phyloP scores from a whole-genome alignment of 495 filamentous ascomycete species.

The Aspergillus mulundensis region DNA sequence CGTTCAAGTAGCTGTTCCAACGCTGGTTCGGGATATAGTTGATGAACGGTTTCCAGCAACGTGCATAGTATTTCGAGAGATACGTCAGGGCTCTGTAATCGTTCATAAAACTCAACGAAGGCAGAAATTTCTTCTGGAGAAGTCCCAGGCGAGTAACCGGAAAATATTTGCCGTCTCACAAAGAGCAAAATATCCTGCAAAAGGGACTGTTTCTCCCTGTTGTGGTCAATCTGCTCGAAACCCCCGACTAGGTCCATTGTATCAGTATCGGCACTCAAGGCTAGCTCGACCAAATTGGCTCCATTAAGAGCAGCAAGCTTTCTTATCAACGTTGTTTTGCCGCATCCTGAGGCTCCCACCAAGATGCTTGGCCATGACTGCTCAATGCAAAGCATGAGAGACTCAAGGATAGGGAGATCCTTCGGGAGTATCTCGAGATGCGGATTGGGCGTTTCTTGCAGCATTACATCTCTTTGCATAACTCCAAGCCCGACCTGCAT shows the following conservation, averaged over 20 bases:
- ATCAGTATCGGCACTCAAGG: constrained; percentile 89
- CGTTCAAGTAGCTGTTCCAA: constrained; percentile 33
- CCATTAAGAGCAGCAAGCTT: constrained; percentile 76
- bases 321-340: constrained; percentile 75
- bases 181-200: constrained; percentile 50
- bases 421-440: constrained; percentile 53
- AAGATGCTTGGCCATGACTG: constrained; percentile 86
- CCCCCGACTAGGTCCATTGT: constrained; percentile 96
- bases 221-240: constrained; percentile 88
- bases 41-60: constrained; percentile 29
- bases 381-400: constrained; percentile 79
- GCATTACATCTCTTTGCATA: constrained; percentile 53
- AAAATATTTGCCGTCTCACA: constrained; percentile 51
- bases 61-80: constrained; percentile 35
- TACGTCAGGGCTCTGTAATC: constrained; percentile 27
- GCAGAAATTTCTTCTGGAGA: constrained; percentile 34
- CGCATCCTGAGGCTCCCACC: constrained; percentile 78
- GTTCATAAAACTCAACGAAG: constrained; percentile 34
- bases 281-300: constrained; percentile 67
- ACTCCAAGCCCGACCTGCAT: constrained; percentile 79
- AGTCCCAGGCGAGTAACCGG: constrained; percentile 36
- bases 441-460: constrained; percentile 53
- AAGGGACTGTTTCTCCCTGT: constrained; percentile 57
- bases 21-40: constrained; percentile 24
- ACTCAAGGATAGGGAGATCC: constrained; percentile 68